phyloP scores from a whole-genome alignment of 371 early-diverging fungal genomes.

The Sporodiniella umbellata region DNA sequence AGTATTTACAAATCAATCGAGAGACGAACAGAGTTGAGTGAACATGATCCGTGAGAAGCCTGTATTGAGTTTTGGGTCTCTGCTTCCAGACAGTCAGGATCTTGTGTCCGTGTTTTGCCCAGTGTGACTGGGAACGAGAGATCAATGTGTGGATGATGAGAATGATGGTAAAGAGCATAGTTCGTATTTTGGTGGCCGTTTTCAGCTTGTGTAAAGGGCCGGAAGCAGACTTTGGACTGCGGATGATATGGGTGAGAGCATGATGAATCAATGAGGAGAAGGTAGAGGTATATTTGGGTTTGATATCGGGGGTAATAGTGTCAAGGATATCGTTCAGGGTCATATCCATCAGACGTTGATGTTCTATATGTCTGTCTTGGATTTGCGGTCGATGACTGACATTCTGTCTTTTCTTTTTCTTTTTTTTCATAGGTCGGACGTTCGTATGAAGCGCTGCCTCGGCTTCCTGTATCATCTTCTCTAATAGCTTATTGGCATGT shows the following conservation, averaged over 20 bases:
- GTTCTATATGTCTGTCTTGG: not conserved
- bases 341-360: not conserved
- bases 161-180: not conserved
- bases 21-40: not conserved
- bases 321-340: not conserved
- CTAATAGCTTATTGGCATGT: slow-evolving; percentile 19
- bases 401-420: not conserved
- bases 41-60: not conserved
- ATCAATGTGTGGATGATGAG: not conserved
- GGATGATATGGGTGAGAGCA: not conserved
- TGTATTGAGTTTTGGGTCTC: not conserved
- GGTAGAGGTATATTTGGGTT: not conserved
- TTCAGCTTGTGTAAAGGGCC: not conserved
- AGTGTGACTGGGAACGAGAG: not conserved
- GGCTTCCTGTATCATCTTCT: slow-evolving; percentile 20
- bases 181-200: not conserved
- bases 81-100: not conserved
- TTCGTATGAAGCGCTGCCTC: not conserved
- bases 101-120: not conserved
- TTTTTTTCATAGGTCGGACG: not conserved
- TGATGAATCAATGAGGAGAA: not conserved
- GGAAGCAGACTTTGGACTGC: not conserved
- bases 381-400: too few relatives aligned
- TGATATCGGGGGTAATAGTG: not conserved
- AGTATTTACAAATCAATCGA: not conserved